phyloP scores from a whole-genome alignment of 1,284 basidiomycete genomes.

The Tremellales sp. region DNA sequence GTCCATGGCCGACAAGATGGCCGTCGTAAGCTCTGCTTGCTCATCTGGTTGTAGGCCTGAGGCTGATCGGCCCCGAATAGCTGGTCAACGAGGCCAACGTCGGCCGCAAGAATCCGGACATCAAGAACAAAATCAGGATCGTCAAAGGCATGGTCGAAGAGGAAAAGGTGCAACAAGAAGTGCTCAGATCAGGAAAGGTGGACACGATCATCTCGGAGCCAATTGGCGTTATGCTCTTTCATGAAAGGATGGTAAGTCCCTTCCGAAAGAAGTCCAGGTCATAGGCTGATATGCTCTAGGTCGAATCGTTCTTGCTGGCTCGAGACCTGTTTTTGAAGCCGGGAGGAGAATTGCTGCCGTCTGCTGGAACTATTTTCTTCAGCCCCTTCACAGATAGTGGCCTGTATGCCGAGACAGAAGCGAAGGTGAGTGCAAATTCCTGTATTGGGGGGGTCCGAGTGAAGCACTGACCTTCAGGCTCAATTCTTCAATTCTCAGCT shows the following conservation, averaged over 20 bases:
- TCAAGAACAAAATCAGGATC: slow-evolving; percentile 36
- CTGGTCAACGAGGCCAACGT: slow-evolving; percentile 43
- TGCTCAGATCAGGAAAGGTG: slow-evolving; percentile 43
- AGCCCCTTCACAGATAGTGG: slow-evolving; percentile 52
- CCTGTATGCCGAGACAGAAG: slow-evolving; percentile 51
- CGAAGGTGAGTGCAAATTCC: slow-evolving; percentile 40
- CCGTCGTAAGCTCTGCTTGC: slow-evolving; percentile 42
- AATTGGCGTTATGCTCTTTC: slow-evolving; percentile 53
- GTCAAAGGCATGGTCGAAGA: slow-evolving; percentile 47
- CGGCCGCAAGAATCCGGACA: slow-evolving; percentile 36
- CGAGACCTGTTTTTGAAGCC: slow-evolving; percentile 51
- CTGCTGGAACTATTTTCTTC: slow-evolving; percentile 51
- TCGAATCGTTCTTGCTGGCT: slow-evolving; percentile 52
- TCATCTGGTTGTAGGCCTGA: background rate
- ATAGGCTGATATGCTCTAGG: slow-evolving; percentile 18
- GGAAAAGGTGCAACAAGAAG: slow-evolving; percentile 33
- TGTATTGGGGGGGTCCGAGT: background rate
- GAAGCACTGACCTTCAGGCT: slow-evolving; percentile 25
- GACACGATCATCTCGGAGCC: slow-evolving; percentile 56
- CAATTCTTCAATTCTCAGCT: slow-evolving; percentile 49
- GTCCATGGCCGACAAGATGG: slow-evolving; percentile 52
- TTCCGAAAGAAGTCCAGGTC: background rate
- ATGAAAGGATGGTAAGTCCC: slow-evolving; percentile 52
- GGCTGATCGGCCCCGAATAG: slow-evolving; percentile 23
- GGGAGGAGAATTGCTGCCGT: slow-evolving; percentile 51